Evolutionary conservation across 1,284 basidiomycete species (phyloP).

Genomic region (Moesziomyces sp.): DNA sequence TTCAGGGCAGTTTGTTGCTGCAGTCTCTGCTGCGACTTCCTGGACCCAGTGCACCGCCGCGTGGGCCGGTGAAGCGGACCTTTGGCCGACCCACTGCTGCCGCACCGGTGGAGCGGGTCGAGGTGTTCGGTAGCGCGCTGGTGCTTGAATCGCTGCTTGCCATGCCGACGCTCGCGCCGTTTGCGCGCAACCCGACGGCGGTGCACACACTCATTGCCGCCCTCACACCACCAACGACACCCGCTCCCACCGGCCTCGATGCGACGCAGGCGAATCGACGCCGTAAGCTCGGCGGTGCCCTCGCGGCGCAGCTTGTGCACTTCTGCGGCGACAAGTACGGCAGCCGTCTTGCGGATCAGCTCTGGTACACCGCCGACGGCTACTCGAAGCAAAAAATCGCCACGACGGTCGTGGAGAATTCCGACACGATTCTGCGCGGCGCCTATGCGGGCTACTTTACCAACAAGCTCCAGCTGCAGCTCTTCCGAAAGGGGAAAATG

Average conservation of each 20-base stretch:
- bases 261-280: constrained; percentile 27
- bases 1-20: constrained; percentile 61
- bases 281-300: constrained; percentile 23
- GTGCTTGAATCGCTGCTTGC: constrained; percentile 45
- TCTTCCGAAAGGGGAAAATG: constrained; percentile 53
- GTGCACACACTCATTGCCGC: constrained; percentile 43
- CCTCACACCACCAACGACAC: constrained; percentile 18
- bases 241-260: constrained; percentile 4
- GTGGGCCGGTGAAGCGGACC: constrained; percentile 26
- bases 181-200: constrained; percentile 33
- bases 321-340: constrained; percentile 62
- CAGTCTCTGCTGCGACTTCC: constrained; percentile 53
- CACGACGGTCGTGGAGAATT: constrained; percentile 25
- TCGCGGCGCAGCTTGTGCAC: constrained; percentile 31
- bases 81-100: constrained; percentile 21
- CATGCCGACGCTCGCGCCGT: constrained; percentile 36
- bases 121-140: constrained; percentile 22
- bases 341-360: constrained; percentile 58
- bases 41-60: constrained; percentile 29
- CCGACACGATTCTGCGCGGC: constrained; percentile 44
- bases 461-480: constrained; percentile 52
- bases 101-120: neutral
- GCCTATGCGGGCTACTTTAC: constrained; percentile 61
- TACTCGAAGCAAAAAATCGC: constrained; percentile 52
- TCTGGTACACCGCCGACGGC: constrained; percentile 57